Evolutionary conservation across 345 rosid species (phyloP).

Genomic region (Eucalyptus curtisii): DNA sequence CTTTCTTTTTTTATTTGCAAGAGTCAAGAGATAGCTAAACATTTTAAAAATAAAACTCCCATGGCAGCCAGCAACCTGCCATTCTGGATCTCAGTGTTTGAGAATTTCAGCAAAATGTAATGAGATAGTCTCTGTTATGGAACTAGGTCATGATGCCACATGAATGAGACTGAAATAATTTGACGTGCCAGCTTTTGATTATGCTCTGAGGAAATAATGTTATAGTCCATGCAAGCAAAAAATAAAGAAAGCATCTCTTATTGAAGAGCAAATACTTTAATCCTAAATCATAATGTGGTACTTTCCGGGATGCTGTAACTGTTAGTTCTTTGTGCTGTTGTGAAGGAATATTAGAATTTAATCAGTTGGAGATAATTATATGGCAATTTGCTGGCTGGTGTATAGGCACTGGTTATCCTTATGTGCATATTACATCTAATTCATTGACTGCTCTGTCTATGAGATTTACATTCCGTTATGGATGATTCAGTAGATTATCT

Average conservation of each 20-base stretch:
- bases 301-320: neutral
- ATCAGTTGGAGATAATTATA: neutral
- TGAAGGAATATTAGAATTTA: neutral
- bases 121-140: neutral
- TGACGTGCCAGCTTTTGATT: neutral
- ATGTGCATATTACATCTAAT: neutral
- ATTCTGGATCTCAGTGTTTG: neutral
- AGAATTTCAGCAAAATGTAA: neutral
- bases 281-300: neutral
- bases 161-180: neutral
- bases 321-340: neutral
- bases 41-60: neutral
- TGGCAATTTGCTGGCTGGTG: neutral
- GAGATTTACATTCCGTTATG: neutral
- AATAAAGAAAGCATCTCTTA: neutral
- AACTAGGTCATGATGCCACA: neutral
- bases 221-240: neutral
- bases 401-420: neutral
- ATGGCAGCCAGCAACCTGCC: neutral
- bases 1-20: neutral
- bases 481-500: neutral
- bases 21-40: neutral
- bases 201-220: neutral
- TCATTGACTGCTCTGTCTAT: neutral
- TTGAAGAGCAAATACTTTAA: neutral